Base-by-base conservation (phyloP, 225 moss, liverwort and hornwort species). In the Sphagnum tenellum region DNA sequence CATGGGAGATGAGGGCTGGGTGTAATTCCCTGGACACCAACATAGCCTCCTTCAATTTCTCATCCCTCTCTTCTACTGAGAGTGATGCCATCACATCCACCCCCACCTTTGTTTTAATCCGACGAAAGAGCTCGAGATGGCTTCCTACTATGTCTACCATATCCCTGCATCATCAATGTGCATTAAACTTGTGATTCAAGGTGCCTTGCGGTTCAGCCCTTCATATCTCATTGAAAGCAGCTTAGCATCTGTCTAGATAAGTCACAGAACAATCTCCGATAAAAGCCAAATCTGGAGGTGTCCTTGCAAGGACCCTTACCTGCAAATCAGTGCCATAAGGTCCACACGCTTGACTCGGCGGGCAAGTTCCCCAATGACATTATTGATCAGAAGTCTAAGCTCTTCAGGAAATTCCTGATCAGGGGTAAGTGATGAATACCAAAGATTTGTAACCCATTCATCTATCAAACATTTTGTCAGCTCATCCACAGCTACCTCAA, bases 401-500 rank as follows among this genome's bases (percentile, higher is more conserved):
- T 85, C 85, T 64, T 77, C 74, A 45, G 85, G 85, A 46, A 64
- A 74, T 66, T 85, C 85, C 68, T 72, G 67, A 68, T 85, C 85
- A 49, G 85, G 67, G 46, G 82, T 82, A 45, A 85, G 71, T 51
- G 72, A 29, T 56, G 74, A 45, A 64, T 82, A 85, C 85, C 85
- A 85, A 62, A 85, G 81, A 69, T 63, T 53, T 12, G 76, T 82
- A 65, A 85, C 57, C 74, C 82, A 85, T 54, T 85, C 82, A 74
- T 82, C 72, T 66, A 82, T 67, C 9, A 85, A 65, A 74, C 72
- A 72, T 74, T 72, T 78, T 44, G 85, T 76, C 60, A 85, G 76
- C 76, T 76, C 74, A 74, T 85, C 85, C 76, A 85, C 81, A 60
- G 82, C 85, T 60, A 70, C 72, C 74, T 76, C 85, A 49, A 85